Evolutionary conservation across 305 asterid genomes (phyloP).

Genomic region (Fraxinus sp.): DNA sequence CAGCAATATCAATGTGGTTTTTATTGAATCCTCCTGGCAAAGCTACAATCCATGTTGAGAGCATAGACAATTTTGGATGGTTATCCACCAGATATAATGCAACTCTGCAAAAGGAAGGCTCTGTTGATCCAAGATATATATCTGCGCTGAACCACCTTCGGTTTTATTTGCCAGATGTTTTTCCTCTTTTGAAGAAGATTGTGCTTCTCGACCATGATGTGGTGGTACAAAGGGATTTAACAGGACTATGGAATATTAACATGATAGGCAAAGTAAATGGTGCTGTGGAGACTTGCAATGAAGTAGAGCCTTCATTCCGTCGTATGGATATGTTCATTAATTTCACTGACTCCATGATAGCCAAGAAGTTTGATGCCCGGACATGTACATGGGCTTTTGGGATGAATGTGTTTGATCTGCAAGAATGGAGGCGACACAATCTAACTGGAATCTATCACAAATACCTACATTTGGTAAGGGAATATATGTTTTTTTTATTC

Average conservation of each 20-base stretch:
- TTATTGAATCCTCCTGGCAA: slow-evolving; percentile 65
- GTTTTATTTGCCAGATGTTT: slow-evolving; percentile 76
- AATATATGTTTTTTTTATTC: neutral
- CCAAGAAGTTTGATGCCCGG: slow-evolving; percentile 41
- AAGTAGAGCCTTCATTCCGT: slow-evolving; percentile 59
- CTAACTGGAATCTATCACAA: slow-evolving; percentile 61
- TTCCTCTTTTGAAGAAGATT: slow-evolving; percentile 62
- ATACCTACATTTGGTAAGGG: slow-evolving; percentile 63
- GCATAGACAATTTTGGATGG: slow-evolving; percentile 55
- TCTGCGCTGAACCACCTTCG: slow-evolving; percentile 77
- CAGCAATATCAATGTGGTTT: slow-evolving; percentile 92
- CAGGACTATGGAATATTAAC: slow-evolving; percentile 62
- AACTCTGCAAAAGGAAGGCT: slow-evolving; percentile 49
- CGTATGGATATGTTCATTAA: slow-evolving; percentile 65
- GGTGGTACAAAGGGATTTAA: slow-evolving; percentile 72
- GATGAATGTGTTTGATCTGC: slow-evolving; percentile 78
- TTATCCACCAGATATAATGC: slow-evolving; percentile 49
- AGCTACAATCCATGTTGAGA: slow-evolving; percentile 68
- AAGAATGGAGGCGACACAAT: slow-evolving; percentile 61
- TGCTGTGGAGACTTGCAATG: slow-evolving; percentile 74
- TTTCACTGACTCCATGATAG: slow-evolving; percentile 57
- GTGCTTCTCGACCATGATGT: slow-evolving; percentile 89
- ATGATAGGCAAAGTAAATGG: slow-evolving; percentile 81
- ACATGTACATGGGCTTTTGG: slow-evolving; percentile 95
- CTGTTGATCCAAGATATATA: slow-evolving; percentile 58